Evolutionary conservation across 2,329 filamentous ascomycete species (phyloP).

Genomic region (Zasmidium citrigriseum): DNA sequence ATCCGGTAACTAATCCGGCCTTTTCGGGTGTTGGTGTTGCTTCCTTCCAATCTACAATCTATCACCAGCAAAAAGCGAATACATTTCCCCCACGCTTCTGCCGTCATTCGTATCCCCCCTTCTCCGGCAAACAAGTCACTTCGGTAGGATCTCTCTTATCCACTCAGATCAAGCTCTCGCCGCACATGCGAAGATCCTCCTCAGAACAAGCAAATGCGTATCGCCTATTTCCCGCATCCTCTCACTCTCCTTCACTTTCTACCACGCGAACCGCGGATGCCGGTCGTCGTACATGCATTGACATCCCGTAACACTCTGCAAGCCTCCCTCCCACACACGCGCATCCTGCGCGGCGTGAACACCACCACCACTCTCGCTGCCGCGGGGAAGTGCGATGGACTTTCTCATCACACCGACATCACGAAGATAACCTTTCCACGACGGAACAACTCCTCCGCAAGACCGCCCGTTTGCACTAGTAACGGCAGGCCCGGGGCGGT

Average conservation of each 20-base stretch:
- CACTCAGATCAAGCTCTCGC: background rate
- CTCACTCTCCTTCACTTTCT: background rate
- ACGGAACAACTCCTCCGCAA: background rate
- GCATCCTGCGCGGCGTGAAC: background rate
- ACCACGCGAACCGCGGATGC: background rate
- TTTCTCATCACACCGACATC: background rate
- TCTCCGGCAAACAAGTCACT: background rate
- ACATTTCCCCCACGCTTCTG: background rate
- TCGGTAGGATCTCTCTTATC: background rate
- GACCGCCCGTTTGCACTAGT: background rate
- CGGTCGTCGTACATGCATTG: background rate
- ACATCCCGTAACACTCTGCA: background rate
- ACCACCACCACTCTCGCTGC: too few relatives aligned
- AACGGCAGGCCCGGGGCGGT: background rate
- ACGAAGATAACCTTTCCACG: background rate
- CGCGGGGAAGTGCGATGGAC: background rate
- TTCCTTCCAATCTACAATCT: too few relatives aligned
- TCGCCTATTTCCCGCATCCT: background rate
- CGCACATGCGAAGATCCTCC: background rate
- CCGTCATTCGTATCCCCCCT: background rate
- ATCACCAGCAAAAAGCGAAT: too few relatives aligned
- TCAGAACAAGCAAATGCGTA: background rate
- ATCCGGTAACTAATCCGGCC: background rate
- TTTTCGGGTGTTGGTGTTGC: background rate
- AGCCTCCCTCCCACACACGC: background rate